Evolutionary conservation across 805 yeast genomes (phyloP).

Genomic region (Cyberlindnera subsufficiens): DNA sequence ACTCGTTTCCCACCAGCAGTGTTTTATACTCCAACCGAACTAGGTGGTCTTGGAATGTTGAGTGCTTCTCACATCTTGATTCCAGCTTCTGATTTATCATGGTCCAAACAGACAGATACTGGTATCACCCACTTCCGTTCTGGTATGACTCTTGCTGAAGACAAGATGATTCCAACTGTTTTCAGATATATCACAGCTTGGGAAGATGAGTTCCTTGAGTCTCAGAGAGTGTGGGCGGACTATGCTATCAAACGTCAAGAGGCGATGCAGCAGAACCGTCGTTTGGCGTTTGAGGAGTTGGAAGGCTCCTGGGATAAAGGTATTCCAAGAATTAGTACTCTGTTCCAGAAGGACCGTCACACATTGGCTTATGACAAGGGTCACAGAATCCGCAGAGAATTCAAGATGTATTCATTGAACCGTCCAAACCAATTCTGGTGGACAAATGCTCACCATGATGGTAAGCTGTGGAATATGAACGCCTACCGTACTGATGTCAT

Average conservation of each 20-base stretch:
- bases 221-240: conserved; percentile 97
- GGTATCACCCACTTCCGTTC: conserved; percentile 93
- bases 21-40: conserved; percentile 93
- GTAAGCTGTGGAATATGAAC: conserved; percentile 89
- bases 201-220: conserved; percentile 94
- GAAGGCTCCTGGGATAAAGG: conserved; percentile 97
- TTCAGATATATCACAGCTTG: conserved; percentile 91
- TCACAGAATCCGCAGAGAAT: conserved; percentile 76
- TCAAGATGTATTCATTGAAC: conserved; percentile 64
- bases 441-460: conserved; percentile 91
- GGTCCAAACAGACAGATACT: conserved; percentile 91
- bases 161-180: conserved; percentile 82
- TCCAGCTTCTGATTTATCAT: conserved; percentile 85
- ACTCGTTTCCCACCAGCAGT: conserved; percentile 98
- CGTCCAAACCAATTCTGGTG: conserved; percentile 93
- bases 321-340: conserved; percentile 88
- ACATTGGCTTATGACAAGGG: conserved; percentile 94
- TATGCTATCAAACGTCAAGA: conserved; percentile 86
- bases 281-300: conserved; percentile 86
- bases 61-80: conserved; percentile 95
- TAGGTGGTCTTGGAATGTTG: conserved; percentile 97
- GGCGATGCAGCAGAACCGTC: conserved; percentile 77
- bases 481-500: conserved; percentile 94
- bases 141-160: conserved; percentile 83
- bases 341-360: conserved; percentile 92